A percentile compares a stretch with the other conserved stretches of the same genome.
phyloP scores from a whole-genome alignment of 2,329 filamentous ascomycete genomes.

The Penicillium sp. region DNA sequence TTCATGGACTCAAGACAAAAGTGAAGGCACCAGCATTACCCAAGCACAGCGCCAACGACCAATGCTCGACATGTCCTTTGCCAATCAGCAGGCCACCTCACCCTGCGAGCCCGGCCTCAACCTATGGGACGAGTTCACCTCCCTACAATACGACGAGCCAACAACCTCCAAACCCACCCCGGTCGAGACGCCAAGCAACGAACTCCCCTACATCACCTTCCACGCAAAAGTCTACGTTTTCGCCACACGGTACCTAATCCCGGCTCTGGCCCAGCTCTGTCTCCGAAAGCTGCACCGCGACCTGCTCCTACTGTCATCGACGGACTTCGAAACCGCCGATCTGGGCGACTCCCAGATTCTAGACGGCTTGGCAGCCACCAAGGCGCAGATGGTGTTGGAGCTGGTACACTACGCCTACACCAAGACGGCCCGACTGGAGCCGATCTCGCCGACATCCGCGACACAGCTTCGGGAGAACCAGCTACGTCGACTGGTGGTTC shows the following conservation, averaged over 20 bases:
- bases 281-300: constrained; percentile 43
- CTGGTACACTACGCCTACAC: constrained; percentile 42
- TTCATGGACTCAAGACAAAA: constrained; percentile 7
- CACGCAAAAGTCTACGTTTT: constrained; percentile 48
- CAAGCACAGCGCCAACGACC: constrained; percentile 15
- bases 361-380: constrained; percentile 27
- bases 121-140: constrained; percentile 42
- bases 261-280: constrained; percentile 41
- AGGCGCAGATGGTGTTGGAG: constrained; percentile 39
- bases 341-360: constrained; percentile 21
- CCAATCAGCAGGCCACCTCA: constrained; percentile 34
- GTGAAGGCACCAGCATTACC: background rate
- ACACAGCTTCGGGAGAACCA: constrained; percentile 42
- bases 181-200: constrained; percentile 13
- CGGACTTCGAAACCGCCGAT: constrained; percentile 17
- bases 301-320: constrained; percentile 35
- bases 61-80: constrained; percentile 40
- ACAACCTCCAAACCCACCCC: constrained; percentile 10
- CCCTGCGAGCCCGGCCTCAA: constrained; percentile 34
- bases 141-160: constrained; percentile 36
- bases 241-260: constrained; percentile 44
- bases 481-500: constrained; percentile 41
- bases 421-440: constrained; percentile 42
- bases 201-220: constrained; percentile 43
- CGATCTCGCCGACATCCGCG: constrained; percentile 37